These are phyloP conservation scores for Metarhizium guizhouense DNA, from an alignment of 2,329 filamentous ascomycete species.

Conservation along the genomic window DNA sequence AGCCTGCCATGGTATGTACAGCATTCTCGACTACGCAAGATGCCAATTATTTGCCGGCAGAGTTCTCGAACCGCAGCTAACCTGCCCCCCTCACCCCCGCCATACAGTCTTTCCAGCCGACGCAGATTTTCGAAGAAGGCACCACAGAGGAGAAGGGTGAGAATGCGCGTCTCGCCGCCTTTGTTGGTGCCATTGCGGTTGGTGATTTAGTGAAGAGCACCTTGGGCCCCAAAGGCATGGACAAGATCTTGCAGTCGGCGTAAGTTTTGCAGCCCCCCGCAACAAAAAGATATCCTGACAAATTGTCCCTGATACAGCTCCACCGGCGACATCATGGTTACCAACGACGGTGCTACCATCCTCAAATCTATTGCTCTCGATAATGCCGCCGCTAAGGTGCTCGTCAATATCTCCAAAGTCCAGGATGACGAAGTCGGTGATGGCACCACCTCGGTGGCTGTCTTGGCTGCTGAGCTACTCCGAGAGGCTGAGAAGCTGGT, in stretches of 20 bases:
- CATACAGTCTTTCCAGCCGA: slow-evolving; percentile 64
- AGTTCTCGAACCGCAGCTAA: background rate
- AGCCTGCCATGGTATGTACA: slow-evolving; percentile 2
- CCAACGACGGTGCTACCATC: slow-evolving; percentile 97
- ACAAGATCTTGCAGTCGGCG: slow-evolving; percentile 95
- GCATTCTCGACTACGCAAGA: background rate
- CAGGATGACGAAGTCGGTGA: slow-evolving; percentile 98
- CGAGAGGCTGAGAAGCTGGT: slow-evolving; percentile 96
- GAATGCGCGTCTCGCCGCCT: slow-evolving; percentile 96
- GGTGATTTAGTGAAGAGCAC: slow-evolving; percentile 97
- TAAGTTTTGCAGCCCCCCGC: slow-evolving; percentile 37
- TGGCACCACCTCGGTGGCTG: slow-evolving; percentile 94
- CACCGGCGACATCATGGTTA: slow-evolving; percentile 95
- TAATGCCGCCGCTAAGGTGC: slow-evolving; percentile 94
- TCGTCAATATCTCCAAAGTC: slow-evolving; percentile 99
- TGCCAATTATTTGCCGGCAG: background rate
- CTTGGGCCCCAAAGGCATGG: slow-evolving; percentile 95
- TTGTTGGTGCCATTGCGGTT: slow-evolving; percentile 95
- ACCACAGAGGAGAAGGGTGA: slow-evolving; percentile 97
- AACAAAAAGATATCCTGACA: slow-evolving; percentile 11
- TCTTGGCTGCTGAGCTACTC: slow-evolving; percentile 87
- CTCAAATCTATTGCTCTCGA: slow-evolving; percentile 97
- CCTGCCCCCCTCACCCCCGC: background rate
- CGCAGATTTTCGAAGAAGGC: slow-evolving; percentile 96
- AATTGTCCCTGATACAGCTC: slow-evolving; percentile 46